A percentile compares a stretch with the other conserved stretches of the same genome.
Evolutionary conservation across 139 green algal species (phyloP).

Genomic region (Micractinium conductrix): DNA sequence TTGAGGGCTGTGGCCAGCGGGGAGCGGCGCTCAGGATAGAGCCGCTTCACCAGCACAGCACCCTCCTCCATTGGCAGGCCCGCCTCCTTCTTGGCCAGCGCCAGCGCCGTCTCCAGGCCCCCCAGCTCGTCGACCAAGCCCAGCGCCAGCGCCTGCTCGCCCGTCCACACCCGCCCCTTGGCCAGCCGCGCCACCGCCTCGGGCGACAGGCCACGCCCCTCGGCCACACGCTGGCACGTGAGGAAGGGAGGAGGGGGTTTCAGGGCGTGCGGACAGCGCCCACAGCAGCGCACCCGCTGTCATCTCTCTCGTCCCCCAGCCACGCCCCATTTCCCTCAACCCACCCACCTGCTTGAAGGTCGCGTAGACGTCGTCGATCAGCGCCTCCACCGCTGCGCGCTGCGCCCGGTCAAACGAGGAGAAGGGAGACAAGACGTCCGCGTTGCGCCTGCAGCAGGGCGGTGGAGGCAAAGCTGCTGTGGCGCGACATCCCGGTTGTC

Average conservation of each 20-base stretch:
- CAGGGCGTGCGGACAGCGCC: too few species aligned
- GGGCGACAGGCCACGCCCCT: constrained; percentile 53
- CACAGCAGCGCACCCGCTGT: too few species aligned
- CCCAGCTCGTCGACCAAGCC: constrained; percentile 90
- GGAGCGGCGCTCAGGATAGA: neutral
- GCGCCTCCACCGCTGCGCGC: constrained; percentile 72
- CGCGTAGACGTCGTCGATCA: constrained; percentile 80
- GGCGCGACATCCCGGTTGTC: too few species aligned
- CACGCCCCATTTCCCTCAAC: neutral
- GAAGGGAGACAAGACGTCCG: neutral
- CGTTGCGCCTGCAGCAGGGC: too few species aligned
- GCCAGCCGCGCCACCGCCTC: constrained; percentile 47
- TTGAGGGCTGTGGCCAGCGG: neutral
- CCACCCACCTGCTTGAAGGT: constrained; percentile 12
- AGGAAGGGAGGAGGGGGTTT: neutral
- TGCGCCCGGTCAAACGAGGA: constrained; percentile 73
- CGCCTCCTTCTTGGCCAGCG: constrained; percentile 77
- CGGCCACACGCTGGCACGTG: constrained; percentile 34
- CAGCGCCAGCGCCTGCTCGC: constrained; percentile 61
- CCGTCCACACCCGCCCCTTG: constrained; percentile 91
- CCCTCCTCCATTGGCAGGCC: constrained; percentile 49
- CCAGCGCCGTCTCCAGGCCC: constrained; percentile 74
- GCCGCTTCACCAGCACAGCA: constrained; percentile 34
- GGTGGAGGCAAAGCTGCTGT: too few species aligned
- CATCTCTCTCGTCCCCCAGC: too few species aligned